phyloP scores from a whole-genome alignment of 2,329 filamentous ascomycete genomes.

The Furcasterigmium sp. region DNA sequence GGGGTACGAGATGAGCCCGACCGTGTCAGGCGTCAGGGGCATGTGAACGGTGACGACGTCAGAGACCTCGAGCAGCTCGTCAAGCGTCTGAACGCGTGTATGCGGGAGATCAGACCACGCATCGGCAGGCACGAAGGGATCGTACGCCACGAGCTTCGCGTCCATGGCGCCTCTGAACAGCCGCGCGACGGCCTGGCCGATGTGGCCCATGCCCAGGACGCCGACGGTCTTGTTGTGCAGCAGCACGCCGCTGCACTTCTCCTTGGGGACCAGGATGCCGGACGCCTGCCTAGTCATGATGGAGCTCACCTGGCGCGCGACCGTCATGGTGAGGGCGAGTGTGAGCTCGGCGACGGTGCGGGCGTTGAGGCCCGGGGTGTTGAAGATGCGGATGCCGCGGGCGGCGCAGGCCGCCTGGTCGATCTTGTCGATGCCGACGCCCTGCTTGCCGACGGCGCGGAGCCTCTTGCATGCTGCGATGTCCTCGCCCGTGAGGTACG shows the following conservation, averaged over 20 bases:
- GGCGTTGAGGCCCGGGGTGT: conserved; percentile 40
- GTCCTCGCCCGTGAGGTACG: conserved; percentile 30
- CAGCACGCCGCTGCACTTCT: conserved; percentile 20
- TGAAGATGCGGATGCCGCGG: conserved; percentile 35
- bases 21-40: conserved; percentile 26
- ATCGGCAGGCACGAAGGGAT: conserved; percentile 24
- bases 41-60: conserved; percentile 32
- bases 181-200: conserved; percentile 21
- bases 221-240: conserved; percentile 25
- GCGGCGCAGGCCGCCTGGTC: conserved; percentile 30
- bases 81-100: conserved; percentile 18
- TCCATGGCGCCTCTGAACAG: conserved; percentile 31
- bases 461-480: conserved; percentile 28
- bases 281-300: conserved; percentile 23
- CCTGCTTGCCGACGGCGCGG: conserved; percentile 39
- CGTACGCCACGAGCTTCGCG: conserved; percentile 26
- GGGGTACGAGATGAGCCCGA: conserved; percentile 21
- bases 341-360: conserved; percentile 34
- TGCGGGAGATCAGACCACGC: conserved; percentile 28
- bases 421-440: conserved; percentile 41
- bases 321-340: conserved; percentile 26
- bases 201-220: conserved; percentile 30
- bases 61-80: conserved; percentile 23
- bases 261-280: conserved; percentile 18
- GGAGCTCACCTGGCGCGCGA: conserved; percentile 23